Percentiles rank a stretch among this genome's conserved stretches.
phyloP scores from a whole-genome alignment of 2,329 filamentous ascomycete genomes.

The Hypoxylon sp. region DNA sequence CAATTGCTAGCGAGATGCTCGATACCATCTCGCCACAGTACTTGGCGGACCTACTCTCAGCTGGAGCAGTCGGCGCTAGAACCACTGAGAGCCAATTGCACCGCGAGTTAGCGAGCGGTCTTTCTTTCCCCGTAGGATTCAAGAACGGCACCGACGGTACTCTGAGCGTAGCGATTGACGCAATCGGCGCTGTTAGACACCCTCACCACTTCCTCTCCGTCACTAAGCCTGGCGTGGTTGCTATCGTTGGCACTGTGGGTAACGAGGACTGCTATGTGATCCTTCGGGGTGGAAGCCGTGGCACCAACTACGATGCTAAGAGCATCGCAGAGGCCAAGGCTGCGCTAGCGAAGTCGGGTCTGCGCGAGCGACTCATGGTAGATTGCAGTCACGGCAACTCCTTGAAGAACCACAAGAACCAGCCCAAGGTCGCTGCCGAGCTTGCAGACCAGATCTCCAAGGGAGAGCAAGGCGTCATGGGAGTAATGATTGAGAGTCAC shows the following conservation, averaged over 20 bases:
- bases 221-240: slow-evolving; percentile 94
- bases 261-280: slow-evolving; percentile 99
- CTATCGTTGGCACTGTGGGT: slow-evolving; percentile 92
- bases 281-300: slow-evolving; percentile 89
- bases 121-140: slow-evolving; percentile 98
- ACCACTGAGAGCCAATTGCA: slow-evolving; percentile 97
- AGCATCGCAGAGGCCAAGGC: slow-evolving; percentile 87
- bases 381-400: slow-evolving; percentile 99
- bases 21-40: slow-evolving; percentile 99
- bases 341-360: slow-evolving; percentile 78
- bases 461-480: slow-evolving; percentile 90
- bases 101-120: slow-evolving; percentile 90
- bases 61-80: slow-evolving; percentile 93
- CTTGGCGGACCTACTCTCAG: slow-evolving; percentile 88
- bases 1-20: slow-evolving; percentile 96
- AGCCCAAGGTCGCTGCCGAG: slow-evolving; percentile 88
- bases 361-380: slow-evolving; percentile 87
- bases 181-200: slow-evolving; percentile 90
- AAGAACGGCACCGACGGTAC: slow-evolving; percentile 98
- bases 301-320: slow-evolving; percentile 91
- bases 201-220: slow-evolving; percentile 98
- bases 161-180: slow-evolving; percentile 90
- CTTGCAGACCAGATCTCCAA: slow-evolving; percentile 86
- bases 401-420: slow-evolving; percentile 95
- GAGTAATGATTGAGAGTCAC: slow-evolving; percentile 99